Percentiles rank a stretch among this genome's conserved stretches.
Conservation (phyloP, 2,329 filamentous ascomycete genomes). For the Xylariaceae sp. region DNA sequence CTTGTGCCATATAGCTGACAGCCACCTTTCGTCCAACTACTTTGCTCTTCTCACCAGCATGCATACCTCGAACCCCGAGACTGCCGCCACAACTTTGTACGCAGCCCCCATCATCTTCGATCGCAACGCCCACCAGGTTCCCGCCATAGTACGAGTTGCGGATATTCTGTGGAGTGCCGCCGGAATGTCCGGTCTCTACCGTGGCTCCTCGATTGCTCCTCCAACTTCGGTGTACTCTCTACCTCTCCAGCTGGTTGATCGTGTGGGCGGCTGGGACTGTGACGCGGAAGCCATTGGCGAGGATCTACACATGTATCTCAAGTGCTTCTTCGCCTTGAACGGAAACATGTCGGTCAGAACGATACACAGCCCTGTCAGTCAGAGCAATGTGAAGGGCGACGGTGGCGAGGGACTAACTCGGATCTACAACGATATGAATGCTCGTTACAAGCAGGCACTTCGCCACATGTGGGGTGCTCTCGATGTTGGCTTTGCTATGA, state of each 20-base stretch:
- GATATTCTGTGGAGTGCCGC: conserved; percentile 68
- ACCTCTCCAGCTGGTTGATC: conserved; percentile 59
- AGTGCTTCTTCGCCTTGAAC: conserved; percentile 70
- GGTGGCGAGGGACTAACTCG: conserved; percentile 50
- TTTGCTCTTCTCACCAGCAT: conserved; percentile 60
- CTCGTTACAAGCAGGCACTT: conserved; percentile 66
- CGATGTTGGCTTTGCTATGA: conserved; percentile 61
- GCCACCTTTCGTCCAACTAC: conserved; percentile 63
- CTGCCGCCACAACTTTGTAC: conserved; percentile 59
- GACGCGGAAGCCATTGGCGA: conserved; percentile 68
- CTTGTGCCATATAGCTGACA: conserved; percentile 50
- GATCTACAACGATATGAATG: conserved; percentile 51
- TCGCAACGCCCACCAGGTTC: conserved; percentile 63
- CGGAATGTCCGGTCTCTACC: conserved; percentile 63
- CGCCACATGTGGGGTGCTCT: conserved; percentile 73
- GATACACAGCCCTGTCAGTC: conserved; percentile 64
- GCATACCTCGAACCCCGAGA: conserved; percentile 55
- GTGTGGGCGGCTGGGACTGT: conserved; percentile 67
- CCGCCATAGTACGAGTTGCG: conserved; percentile 63
- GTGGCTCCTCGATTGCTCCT: conserved; percentile 57
- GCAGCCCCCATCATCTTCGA: conserved; percentile 68
- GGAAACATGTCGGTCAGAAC: conserved; percentile 61
- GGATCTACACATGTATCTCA: conserved; percentile 72
- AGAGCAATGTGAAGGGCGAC: conserved; percentile 63
- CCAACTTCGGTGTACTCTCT: conserved; percentile 71